Base-by-base conservation (phyloP, 208 protist genomes). In the Leishmania braziliensis region DNA sequence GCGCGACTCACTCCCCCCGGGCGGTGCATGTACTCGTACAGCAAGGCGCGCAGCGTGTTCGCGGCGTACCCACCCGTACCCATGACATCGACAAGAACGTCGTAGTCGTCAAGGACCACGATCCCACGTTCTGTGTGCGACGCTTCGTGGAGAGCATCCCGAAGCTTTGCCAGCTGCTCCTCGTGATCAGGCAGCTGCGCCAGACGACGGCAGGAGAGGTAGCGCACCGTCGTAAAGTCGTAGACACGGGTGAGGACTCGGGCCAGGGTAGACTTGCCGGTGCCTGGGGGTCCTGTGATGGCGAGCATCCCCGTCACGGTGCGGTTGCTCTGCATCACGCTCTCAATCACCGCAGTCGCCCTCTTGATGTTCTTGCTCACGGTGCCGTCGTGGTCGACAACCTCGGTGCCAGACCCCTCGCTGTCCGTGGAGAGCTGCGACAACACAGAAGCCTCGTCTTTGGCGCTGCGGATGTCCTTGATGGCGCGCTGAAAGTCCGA, bases 101-200 rank as follows among this genome's bases (percentile, higher is more conserved):
- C 99, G 76, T 99, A 84, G 83, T 99, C 95, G 83, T 99, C 99
- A 56, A 99, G 87, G 23, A 99, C 95, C 36, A 99, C 95, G 0
- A 99, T 81, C 56, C 85, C 92, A 18, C 93, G 58, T 18, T 92
- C 89, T 26, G 96, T 98, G 86, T 97, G 97, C 73, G 99, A 99
- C 51, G 98, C 96, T 78, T 99, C 98, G 73, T 97, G 91, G 75
- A 99, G 99, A 0, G 97, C 90, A 43, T 97, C 95, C 10, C 84
- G 92, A 29, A 99, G 91, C 53, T 85, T 77, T 26, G 58, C 62
- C 65, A 91, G 63, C 76, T 87, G 90, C 77, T 90, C 86, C 68
- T 77, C 73, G 26, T 56, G 75, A 56, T 93, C 77, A 0, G 60
- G 75, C 75, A 86, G 12, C 80, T 95, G 86, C 14, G 75, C 56